Evolutionary conservation across 192 early-diverging fungal species (phyloP), one percentile per base, ranked within the genome.

Genomic region (Coemansia sp.): DNA sequence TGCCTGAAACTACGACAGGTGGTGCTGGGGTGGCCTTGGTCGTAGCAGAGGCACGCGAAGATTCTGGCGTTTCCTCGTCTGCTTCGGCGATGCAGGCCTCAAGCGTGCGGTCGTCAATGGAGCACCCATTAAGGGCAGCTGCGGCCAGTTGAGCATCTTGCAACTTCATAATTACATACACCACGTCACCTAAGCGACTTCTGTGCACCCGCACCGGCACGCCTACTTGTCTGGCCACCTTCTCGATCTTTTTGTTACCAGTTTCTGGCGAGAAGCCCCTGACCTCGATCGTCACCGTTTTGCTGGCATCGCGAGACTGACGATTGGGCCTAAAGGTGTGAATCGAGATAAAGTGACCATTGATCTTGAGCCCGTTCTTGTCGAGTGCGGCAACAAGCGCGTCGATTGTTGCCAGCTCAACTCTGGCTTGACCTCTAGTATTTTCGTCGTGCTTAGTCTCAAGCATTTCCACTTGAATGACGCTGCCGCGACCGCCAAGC

Each of bases 191-290:
- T 3, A 62, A 42, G 45, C 66, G 70, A 62, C 69, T 75, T 33
- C 74, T 59, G 51, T 63, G 70, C 17, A 81, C 70, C 10, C 74
- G 69, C 19, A 75, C 54, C 5, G 75, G 64, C 27, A 63, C 42
- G 11, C 73, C 78, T 0, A 63, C 63, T 4, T 45, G 33, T n/a
- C 59, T 69, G 3, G 73, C 78, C 63, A 81, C 59, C 19, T 27
- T 59, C 54, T 66, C 74, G 33, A 81, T 64, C 67, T 73, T 50
- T 57, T 75, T 75, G 64, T 75, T 81, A 2, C 63, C 57, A 4
- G 78, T 73, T 17, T 72, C 69, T 60, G 59, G 63, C 35, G 78
- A 71, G 51, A 81, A 81, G 7, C 78, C 78, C 16, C 31, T 57
- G 31, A 81, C 74, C 33, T 51, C 65, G 51, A 81, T 70, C 13